A percentile compares a stretch with the other conserved stretches of the same genome.
phyloP scores from a whole-genome alignment of 805 yeast genomes.

The Suhomyces tanzawaensis region DNA sequence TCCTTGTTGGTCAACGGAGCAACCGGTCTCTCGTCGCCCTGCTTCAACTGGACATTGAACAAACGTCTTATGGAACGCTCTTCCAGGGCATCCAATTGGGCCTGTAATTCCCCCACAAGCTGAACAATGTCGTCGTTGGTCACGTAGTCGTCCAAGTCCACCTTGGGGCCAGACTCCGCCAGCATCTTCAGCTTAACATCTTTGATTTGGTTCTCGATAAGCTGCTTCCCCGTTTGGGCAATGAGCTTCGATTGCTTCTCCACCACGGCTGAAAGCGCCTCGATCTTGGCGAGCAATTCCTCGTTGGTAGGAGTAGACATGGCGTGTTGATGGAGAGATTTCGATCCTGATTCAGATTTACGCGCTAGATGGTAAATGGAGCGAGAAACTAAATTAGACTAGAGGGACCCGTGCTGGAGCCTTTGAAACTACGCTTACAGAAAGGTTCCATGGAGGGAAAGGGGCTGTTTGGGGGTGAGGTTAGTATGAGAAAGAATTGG shows the following conservation, averaged over 20 bases:
- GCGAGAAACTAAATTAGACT: no score
- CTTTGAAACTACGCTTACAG: no score
- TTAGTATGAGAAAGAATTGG: no score
- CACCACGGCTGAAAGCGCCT: slow-evolving; percentile 50
- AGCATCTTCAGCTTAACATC: slow-evolving; percentile 39
- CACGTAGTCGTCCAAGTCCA: slow-evolving; percentile 54
- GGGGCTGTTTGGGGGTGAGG: no score
- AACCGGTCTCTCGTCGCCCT: slow-evolving; percentile 40
- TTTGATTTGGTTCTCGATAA: slow-evolving; percentile 64
- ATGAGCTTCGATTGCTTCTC: slow-evolving; percentile 65
- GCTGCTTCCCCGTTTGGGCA: slow-evolving; percentile 76
- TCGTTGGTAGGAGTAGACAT: slow-evolving; percentile 4
- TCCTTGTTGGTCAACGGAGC: slow-evolving; percentile 77
- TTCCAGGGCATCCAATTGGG: slow-evolving; percentile 77
- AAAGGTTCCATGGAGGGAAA: no score
- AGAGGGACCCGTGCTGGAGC: no score
- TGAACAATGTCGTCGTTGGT: slow-evolving; percentile 84
- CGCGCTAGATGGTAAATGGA: no score
- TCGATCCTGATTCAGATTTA: no score
- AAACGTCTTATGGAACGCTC: slow-evolving; percentile 72
- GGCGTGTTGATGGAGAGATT: no score
- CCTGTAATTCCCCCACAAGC: slow-evolving; percentile 85
- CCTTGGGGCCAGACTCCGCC: slow-evolving; percentile 13
- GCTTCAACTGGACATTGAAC: slow-evolving; percentile 53
- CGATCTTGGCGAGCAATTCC: slow-evolving; percentile 37